A percentile compares a stretch with the other conserved stretches of the same genome.
Conservation (phyloP, 352 stramenopile genomes). For the Phytophthora tubulina region DNA sequence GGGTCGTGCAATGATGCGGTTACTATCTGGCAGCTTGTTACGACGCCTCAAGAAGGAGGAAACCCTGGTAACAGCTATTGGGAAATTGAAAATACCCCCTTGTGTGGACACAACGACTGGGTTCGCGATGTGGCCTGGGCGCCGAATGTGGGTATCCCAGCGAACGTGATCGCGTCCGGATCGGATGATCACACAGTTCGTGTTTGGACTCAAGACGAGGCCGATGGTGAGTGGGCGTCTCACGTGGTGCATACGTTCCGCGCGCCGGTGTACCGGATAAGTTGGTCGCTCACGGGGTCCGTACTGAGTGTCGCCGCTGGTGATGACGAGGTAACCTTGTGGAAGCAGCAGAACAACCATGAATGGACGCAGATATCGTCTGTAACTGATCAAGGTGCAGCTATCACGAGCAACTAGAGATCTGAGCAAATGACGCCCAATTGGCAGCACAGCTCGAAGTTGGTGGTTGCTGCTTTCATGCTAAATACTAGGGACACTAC, state of each 20-base stretch:
- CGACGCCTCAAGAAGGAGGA: slow-evolving; percentile 39
- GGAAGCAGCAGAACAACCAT: slow-evolving; percentile 73
- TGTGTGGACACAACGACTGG: slow-evolving; percentile 84
- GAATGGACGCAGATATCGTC: slow-evolving; percentile 81
- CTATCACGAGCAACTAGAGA: slow-evolving; percentile 43
- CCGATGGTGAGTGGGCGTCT: slow-evolving; percentile 64
- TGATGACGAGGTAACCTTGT: slow-evolving; percentile 84
- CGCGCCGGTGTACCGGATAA: slow-evolving; percentile 82
- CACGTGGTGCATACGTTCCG: slow-evolving; percentile 78
- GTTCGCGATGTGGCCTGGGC: slow-evolving; percentile 87
- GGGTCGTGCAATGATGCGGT: slow-evolving; percentile 73
- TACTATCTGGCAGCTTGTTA: slow-evolving; percentile 69
- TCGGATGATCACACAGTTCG: slow-evolving; percentile 89
- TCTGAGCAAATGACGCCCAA: background rate
- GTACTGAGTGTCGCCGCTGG: slow-evolving; percentile 73
- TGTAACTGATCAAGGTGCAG: slow-evolving; percentile 73
- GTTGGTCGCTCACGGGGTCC: slow-evolving; percentile 80
- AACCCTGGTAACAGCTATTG: slow-evolving; percentile 41
- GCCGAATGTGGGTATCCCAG: slow-evolving; percentile 84
- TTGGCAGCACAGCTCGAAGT: background rate
- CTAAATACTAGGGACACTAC: slow-evolving; percentile 23
- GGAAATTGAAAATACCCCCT: slow-evolving; percentile 50
- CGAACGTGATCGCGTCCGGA: slow-evolving; percentile 80
- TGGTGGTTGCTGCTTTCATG: slow-evolving; percentile 3
- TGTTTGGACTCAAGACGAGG: slow-evolving; percentile 82